A percentile compares a stretch with the other conserved stretches of the same genome.
Evolutionary conservation across 2,329 filamentous ascomycete genomes (phyloP).

Genomic region (Dactylellina leptospora): DNA sequence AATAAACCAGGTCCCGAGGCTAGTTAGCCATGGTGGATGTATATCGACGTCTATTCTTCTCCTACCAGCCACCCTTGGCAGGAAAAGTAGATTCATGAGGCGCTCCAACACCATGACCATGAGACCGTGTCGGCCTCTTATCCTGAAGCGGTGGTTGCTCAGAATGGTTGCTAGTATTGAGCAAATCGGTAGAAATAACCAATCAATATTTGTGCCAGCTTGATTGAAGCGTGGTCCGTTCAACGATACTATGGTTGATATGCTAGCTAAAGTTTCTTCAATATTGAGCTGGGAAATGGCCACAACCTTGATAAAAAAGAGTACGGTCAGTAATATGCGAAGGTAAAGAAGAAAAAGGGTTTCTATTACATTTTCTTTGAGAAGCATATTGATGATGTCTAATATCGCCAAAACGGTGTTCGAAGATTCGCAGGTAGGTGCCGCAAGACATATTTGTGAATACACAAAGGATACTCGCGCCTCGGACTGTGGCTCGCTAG

Average conservation of each 20-base stretch:
- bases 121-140: constrained; percentile 36
- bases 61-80: constrained; percentile 19
- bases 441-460: constrained; percentile 16
- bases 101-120: constrained; percentile 12
- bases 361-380: constrained; percentile 30
- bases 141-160: constrained; percentile 35
- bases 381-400: constrained; percentile 18
- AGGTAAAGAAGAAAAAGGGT: neutral
- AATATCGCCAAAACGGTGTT: constrained; percentile 7
- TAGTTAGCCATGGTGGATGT: constrained; percentile 37
- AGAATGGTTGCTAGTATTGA: constrained; percentile 26
- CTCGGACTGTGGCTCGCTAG: constrained; percentile 5
- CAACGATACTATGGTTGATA: constrained; percentile 3
- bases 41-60: constrained; percentile 31
- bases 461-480: constrained; percentile 7
- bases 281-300: constrained; percentile 40
- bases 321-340: no score
- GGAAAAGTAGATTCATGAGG: constrained; percentile 40
- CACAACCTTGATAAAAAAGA: neutral
- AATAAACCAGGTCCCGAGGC: constrained; percentile 19
- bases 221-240: constrained; percentile 18
- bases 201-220: constrained; percentile 8
- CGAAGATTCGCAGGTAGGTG: constrained; percentile 19
- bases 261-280: constrained; percentile 34
- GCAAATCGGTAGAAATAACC: constrained; percentile 30